Percentiles rank a stretch among this genome's conserved stretches.
Conservation (phyloP, 305 asterid species). For the Fraxinus baroniana region DNA sequence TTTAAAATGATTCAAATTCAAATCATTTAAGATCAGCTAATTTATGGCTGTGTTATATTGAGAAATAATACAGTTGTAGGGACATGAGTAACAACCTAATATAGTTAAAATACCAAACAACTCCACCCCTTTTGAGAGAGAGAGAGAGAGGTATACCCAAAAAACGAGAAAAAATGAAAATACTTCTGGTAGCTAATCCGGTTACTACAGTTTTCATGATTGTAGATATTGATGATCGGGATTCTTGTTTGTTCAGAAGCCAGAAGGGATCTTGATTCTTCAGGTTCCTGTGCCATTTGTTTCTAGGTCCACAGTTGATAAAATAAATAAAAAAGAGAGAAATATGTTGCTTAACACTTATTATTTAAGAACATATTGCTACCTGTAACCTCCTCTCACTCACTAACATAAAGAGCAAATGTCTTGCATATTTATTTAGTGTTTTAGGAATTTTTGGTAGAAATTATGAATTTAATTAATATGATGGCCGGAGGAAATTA, state of each 20-base stretch:
- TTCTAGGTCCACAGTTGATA: not conserved
- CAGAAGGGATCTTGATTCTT: not conserved
- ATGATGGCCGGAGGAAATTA: not conserved
- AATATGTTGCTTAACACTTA: too few species aligned
- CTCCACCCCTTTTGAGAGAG: not conserved
- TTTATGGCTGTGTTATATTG: not conserved
- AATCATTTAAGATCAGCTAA: not conserved
- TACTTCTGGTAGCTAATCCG: not conserved
- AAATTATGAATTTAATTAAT: not conserved
- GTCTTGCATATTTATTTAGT: not conserved
- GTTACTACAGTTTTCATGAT: not conserved
- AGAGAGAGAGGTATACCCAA: not conserved
- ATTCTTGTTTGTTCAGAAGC: not conserved
- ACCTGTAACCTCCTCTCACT: too few species aligned
- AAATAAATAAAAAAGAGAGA: too few species aligned
- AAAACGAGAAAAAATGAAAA: not conserved
- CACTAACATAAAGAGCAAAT: not conserved
- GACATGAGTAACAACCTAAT: not conserved
- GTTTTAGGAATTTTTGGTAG: not conserved
- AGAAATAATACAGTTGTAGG: not conserved
- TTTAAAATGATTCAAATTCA: too few species aligned
- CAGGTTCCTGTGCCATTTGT: not conserved
- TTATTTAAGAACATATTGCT: too few species aligned
- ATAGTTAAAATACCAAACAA: not conserved
- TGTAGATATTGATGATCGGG: not conserved